A percentile compares a stretch with the other conserved stretches of the same genome.
These are phyloP conservation scores for Pseudomonodictys pantanalensis DNA, from an alignment of 495 filamentous ascomycete species.

Conservation along the genomic window DNA sequence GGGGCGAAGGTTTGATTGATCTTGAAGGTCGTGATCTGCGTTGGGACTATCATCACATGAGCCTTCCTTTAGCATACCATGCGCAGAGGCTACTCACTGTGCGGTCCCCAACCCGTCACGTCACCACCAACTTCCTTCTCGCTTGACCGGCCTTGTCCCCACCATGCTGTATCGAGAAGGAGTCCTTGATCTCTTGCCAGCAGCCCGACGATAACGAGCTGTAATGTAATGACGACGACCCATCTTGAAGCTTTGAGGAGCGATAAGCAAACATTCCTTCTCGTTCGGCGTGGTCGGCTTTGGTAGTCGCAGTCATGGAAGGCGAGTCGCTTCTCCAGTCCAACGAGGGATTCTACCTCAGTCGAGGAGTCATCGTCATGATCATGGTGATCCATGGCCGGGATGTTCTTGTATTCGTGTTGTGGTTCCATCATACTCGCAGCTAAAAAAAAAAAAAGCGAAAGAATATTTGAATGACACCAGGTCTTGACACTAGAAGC, in stretches of 20 bases:
- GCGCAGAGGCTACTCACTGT: neutral
- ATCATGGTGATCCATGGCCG: neutral
- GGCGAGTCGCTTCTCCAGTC: slow-evolving; percentile 14
- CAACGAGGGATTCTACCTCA: slow-evolving; percentile 19
- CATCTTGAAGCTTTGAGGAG: slow-evolving; percentile 18
- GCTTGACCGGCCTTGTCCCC: neutral
- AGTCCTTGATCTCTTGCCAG: slow-evolving; percentile 20
- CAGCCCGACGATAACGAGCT: slow-evolving; percentile 19
- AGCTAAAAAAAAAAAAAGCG: neutral
- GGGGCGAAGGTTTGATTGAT: slow-evolving; percentile 48
- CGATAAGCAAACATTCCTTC: slow-evolving; percentile 13
- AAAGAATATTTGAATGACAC: neutral
- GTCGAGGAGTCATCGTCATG: slow-evolving; percentile 27
- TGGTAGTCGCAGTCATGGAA: neutral
- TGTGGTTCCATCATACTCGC: slow-evolving; percentile 10
- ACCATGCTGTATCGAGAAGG: neutral
- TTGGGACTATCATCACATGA: slow-evolving; percentile 36
- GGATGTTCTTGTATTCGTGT: slow-evolving; percentile 24
- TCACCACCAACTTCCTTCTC: slow-evolving; percentile 19
- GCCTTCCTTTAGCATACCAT: neutral
- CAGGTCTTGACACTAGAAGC: slow-evolving; percentile 1
- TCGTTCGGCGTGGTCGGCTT: slow-evolving; percentile 9
- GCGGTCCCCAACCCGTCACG: slow-evolving; percentile 17
- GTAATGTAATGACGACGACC: slow-evolving; percentile 18
- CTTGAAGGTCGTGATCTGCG: slow-evolving; percentile 45